Evolutionary conservation across 179 eudicot genomes (phyloP).

Genomic region (Beta corolliflora): DNA sequence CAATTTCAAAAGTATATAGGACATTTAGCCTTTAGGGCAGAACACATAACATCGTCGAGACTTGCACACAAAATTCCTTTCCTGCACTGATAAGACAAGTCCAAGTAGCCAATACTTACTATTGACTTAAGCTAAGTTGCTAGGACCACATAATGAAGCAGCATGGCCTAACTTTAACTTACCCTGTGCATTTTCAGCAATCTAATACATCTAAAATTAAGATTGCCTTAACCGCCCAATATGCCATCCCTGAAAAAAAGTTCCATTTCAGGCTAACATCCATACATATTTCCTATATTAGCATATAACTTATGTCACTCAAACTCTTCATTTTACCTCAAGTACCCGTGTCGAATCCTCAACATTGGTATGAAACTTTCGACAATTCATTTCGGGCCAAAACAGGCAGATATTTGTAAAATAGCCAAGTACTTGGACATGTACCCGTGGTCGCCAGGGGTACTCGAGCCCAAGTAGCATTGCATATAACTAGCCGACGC

Average conservation of each 20-base stretch:
- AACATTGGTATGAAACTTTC: no score
- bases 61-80: neutral
- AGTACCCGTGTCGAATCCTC: no score
- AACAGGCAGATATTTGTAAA: no score
- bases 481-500: neutral
- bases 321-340: no score
- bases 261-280: neutral
- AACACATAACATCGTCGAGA: neutral
- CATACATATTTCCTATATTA: neutral
- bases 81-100: neutral
- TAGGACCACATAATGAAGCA: neutral
- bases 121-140: neutral
- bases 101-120: neutral
- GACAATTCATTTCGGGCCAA: no score
- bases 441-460: no score
- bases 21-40: neutral
- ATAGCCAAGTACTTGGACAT: no score
- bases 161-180: neutral
- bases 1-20: neutral
- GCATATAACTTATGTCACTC: neutral
- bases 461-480: no score
- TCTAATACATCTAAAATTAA: neutral
- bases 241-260: neutral
- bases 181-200: neutral
- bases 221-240: neutral